Conservation (phyloP, 2,329 filamentous ascomycete species). For the Verticillium tricorpus region DNA sequence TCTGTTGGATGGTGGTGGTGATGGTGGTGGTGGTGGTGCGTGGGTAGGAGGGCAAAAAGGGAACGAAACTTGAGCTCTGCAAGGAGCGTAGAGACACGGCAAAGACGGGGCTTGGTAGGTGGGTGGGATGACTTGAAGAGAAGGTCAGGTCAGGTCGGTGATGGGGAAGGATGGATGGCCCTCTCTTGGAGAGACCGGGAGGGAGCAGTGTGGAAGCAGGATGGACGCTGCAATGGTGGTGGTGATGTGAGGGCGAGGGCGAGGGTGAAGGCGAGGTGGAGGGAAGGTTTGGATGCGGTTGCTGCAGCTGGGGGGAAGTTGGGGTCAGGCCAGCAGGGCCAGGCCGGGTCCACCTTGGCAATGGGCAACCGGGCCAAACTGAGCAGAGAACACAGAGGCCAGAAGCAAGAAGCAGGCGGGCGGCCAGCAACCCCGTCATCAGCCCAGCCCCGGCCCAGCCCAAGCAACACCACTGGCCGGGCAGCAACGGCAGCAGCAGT, state of each 20-base stretch:
- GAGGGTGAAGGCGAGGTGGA: slow-evolving; percentile 3
- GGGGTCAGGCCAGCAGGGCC: not conserved
- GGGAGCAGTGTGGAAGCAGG: not conserved
- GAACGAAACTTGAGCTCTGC: slow-evolving; percentile 10
- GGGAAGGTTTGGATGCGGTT: slow-evolving; percentile 4
- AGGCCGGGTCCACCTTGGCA: not conserved
- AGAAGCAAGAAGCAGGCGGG: not conserved
- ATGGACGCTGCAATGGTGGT: slow-evolving; percentile 8
- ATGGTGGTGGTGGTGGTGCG: no score
- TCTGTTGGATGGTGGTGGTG: slow-evolving; percentile 5
- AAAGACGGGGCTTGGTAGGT: slow-evolving; percentile 7
- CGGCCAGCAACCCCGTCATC: not conserved
- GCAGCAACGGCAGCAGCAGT: not conserved
- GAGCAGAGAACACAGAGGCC: not conserved
- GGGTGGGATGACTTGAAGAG: slow-evolving; percentile 11
- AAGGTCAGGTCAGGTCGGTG: slow-evolving; percentile 10
- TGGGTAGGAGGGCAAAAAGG: slow-evolving; percentile 4
- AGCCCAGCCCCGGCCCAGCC: not conserved
- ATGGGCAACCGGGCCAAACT: not conserved
- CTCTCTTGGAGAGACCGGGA: slow-evolving; percentile 12
- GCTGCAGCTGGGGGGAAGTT: slow-evolving; percentile 1
- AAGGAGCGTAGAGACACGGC: slow-evolving; percentile 13
- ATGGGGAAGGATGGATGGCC: slow-evolving; percentile 11
- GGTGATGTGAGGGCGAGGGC: slow-evolving; percentile 8
- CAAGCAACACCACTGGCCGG: not conserved